phyloP scores from a whole-genome alignment of 345 rosid species.

The Eucalyptus paniculata region DNA sequence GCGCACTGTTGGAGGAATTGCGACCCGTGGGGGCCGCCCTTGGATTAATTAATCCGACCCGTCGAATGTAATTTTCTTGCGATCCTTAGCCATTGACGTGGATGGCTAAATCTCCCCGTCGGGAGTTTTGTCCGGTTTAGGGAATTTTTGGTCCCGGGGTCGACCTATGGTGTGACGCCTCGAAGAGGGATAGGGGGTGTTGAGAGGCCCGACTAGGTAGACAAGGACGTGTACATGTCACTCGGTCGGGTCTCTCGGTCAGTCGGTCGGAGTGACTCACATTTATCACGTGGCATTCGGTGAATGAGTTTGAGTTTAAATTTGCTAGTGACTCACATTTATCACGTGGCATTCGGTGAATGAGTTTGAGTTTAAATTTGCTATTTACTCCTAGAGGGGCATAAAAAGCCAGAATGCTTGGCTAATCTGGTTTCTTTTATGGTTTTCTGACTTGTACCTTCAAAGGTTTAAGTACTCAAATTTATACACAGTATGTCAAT shows the following conservation, averaged over 20 bases:
- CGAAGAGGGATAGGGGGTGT: not conserved
- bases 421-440: not conserved
- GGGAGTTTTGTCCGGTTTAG: too few relatives aligned
- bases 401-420: not conserved
- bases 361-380: not conserved
- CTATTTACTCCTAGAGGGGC: not conserved
- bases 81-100: not conserved
- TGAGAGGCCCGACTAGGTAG: not conserved
- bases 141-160: not conserved
- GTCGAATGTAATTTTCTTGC: not conserved
- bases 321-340: rapidly evolving
- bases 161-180: not conserved
- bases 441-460: not conserved
- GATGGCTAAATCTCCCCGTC: not conserved
- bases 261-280: not conserved
- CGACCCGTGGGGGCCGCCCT: not conserved
- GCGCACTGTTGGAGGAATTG: not conserved
- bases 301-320: not conserved
- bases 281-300: rapidly evolving
- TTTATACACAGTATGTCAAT: not conserved
- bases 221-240: rapidly evolving
- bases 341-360: rapidly evolving
- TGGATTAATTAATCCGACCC: not conserved
- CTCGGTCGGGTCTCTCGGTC: not conserved
- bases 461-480: not conserved